phyloP scores from a whole-genome alignment of 2,329 filamentous ascomycete genomes.

The Gaeumannomyces tritici region DNA sequence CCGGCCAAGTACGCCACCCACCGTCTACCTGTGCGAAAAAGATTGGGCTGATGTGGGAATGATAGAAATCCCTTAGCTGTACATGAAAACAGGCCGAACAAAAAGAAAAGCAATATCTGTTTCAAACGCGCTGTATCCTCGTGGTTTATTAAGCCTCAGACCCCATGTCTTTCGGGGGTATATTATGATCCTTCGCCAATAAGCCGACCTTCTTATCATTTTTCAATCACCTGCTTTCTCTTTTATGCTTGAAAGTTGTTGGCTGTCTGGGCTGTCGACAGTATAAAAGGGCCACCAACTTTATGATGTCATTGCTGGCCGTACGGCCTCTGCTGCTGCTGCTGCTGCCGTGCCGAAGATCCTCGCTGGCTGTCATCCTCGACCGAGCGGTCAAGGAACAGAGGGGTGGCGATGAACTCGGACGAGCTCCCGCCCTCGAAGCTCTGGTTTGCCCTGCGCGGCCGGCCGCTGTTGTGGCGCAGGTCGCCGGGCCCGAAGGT shows the following conservation, averaged over 20 bases:
- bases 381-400: background rate
- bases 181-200: background rate
- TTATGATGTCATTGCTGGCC: background rate
- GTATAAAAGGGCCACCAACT: no score
- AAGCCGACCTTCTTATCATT: background rate
- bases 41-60: background rate
- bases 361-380: background rate
- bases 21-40: background rate
- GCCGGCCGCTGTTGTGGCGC: constrained; percentile 21
- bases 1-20: background rate
- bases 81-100: background rate
- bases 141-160: background rate
- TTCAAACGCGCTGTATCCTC: background rate
- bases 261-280: background rate
- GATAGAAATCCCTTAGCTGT: background rate
- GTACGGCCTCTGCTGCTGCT: background rate
- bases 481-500: constrained; percentile 22
- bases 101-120: background rate
- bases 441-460: constrained; percentile 25
- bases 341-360: background rate
- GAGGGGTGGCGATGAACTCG: constrained; percentile 3
- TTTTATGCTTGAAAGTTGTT: background rate
- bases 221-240: background rate
- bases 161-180: background rate
- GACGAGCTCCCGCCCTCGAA: constrained; percentile 29